A percentile compares a stretch with the other conserved stretches of the same genome.
These are phyloP conservation scores for Saururus chinensis DNA, from an alignment of 164 flowering plant species.

Conservation along the genomic window DNA sequence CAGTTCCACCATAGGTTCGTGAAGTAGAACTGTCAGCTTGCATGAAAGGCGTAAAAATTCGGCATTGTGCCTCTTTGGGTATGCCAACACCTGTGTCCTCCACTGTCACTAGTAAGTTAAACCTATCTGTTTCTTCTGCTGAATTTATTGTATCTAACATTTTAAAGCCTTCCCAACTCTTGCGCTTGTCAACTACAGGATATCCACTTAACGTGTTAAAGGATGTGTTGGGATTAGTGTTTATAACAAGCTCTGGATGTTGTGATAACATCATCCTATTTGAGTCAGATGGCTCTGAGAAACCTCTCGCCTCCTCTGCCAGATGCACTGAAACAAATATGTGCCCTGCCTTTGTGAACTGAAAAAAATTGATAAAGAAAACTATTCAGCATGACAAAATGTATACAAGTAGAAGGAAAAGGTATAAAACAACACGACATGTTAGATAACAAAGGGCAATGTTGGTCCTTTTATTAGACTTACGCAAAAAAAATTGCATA, in stretches of 20 bases:
- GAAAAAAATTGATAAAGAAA: slow-evolving; percentile 1
- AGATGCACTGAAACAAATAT: slow-evolving; percentile 77
- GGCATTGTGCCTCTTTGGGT: slow-evolving; percentile 55
- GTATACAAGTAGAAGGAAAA: neutral
- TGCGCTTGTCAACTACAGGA: slow-evolving; percentile 69
- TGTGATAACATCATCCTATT: slow-evolving; percentile 25
- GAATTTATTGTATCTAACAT: slow-evolving; percentile 15
- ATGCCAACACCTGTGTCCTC: slow-evolving; percentile 97
- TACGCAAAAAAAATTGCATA: too few relatives aligned
- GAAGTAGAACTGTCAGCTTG: slow-evolving; percentile 97
- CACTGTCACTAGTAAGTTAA: slow-evolving; percentile 65
- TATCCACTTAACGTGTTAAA: slow-evolving; percentile 63
- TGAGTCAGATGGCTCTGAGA: slow-evolving; percentile 23
- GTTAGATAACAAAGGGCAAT: neutral
- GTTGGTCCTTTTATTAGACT: neutral
- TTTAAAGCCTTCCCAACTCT: slow-evolving; percentile 67
- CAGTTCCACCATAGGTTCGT: slow-evolving; percentile 89
- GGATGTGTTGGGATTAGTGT: slow-evolving; percentile 12
- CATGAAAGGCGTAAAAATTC: slow-evolving; percentile 86
- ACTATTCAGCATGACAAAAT: neutral
- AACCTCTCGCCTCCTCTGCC: slow-evolving; percentile 43
- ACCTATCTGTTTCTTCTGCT: slow-evolving; percentile 21
- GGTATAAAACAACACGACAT: neutral
- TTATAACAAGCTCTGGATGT: slow-evolving; percentile 18
- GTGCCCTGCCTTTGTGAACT: slow-evolving; percentile 31